Evolutionary conservation across 495 filamentous ascomycete species (phyloP), one percentile per base, ranked within the genome.

Genomic region (Oleoguttula mirabilis): DNA sequence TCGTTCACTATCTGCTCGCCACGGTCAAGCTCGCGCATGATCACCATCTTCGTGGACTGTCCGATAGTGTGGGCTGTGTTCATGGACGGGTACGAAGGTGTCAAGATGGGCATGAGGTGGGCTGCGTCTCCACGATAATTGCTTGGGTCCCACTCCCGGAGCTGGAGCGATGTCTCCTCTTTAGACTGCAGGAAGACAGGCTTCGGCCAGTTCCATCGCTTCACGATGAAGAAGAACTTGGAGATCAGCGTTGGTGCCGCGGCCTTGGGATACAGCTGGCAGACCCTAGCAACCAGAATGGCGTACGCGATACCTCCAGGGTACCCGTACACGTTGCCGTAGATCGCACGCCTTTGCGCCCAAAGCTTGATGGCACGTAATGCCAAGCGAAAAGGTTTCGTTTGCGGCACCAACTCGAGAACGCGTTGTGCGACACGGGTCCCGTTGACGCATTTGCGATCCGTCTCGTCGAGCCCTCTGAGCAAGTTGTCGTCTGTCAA

Each of bases 301-400:
- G 88, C 90, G 84, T 88, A 98, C 15, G 90, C 90, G 36, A 98
- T 86, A 63, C 90, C 90, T 44, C 90, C 90, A 8, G 90, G 92
- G 50, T 87, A 98, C 12, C 90, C 90, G 43, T 94, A 84, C 46
- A 98, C 82, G 53, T 94, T 94, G 38, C 85, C 82, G 58, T 95
- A 95, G 14, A 96, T 83, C 10, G 84, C 90, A 41, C 87, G 80
- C 11, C 87, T 75, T 59, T 94, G 84, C 21, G 88, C 87, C 90
- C 90, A 98, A 4, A 96, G 69, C 59, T 98, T 98, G 59, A 98
- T 83, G 11, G 82, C 87, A 31, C 90, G 77, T 38, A 94, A 61
- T 3, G 90, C 90, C 41, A 82, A 72, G 42, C 82, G 76, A 62
- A 98, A 98, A 1, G 85, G 81, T 52, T 80, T 85, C 41, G 76